These are phyloP conservation scores for Vicia faba DNA, from an alignment of 306 rosid genomes.

Conservation along the genomic window DNA sequence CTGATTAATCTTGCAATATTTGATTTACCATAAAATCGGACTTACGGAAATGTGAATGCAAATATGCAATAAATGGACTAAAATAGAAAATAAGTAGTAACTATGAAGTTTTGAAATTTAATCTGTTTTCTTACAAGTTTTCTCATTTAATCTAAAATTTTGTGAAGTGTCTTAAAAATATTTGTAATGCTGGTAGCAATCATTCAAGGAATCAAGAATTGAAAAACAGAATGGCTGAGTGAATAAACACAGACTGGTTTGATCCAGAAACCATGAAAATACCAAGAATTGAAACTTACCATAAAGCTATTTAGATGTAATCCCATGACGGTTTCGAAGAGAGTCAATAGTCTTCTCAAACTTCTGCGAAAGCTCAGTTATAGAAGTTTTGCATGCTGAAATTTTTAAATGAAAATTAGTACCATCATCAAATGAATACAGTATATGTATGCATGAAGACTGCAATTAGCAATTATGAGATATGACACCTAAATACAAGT, in stretches of 20 bases:
- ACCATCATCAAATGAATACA: constrained; percentile 25
- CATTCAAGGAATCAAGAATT: background rate
- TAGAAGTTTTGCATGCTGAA: constrained; percentile 76
- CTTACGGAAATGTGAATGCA: background rate
- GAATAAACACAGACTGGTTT: constrained; percentile 1
- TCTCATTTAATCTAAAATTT: constrained; percentile 4
- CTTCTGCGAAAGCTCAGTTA: constrained; percentile 67
- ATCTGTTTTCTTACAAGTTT: background rate
- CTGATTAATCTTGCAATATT: background rate
- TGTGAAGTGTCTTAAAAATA: background rate
- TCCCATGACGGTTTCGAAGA: constrained; percentile 66
- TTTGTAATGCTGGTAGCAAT: constrained; percentile 13
- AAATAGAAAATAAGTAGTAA: background rate
- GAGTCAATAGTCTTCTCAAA: constrained; percentile 71
- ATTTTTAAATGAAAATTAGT: constrained; percentile 23
- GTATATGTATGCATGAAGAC: background rate
- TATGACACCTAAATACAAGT: constrained; percentile 16
- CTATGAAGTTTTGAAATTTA: background rate
- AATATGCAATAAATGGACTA: background rate
- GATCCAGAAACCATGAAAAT: constrained; percentile 20
- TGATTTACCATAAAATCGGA: background rate
- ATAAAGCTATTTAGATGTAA: constrained; percentile 51
- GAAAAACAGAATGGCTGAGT: background rate
- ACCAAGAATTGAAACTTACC: constrained; percentile 40
- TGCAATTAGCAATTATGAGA: constrained; percentile 1